Evolutionary conservation across 2,329 filamentous ascomycete species (phyloP), one percentile per base, ranked within the genome.

Genomic region (Cercospora sesami): DNA sequence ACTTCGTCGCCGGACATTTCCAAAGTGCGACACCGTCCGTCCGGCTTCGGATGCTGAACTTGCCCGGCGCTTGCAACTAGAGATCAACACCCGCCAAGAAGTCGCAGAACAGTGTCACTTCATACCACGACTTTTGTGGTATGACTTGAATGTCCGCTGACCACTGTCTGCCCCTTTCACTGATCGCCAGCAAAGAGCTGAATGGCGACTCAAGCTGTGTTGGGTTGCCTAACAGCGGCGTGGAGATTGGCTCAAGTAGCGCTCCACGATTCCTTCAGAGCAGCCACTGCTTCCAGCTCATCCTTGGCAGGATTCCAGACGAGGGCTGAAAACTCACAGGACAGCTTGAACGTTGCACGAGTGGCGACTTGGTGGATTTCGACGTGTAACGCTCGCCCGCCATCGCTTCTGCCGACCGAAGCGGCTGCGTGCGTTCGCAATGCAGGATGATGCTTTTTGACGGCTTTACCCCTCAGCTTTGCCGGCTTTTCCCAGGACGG

Each of bases 361-460:
- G 12, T 30, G 48, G 48, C 23, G 5, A 55, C 23, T 26, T 8
- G 23, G 48, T 28, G 48, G 48, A 28, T 55, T 55, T 28, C 48
- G 23, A 28, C 48, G 48, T 55, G 48, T 18, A 28, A 55, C 48
- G 12, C 48, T 14, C 6, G 48, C 21, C 12, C 12, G 10, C 23
- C 6, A 14, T 16, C 48, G 48, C 48, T 55, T 55, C 23, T 55
- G 23, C 48, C 48, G 48, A 30, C 21, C 21, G 10, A n/a, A 55
- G 23, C 48, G 48, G 48, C 48, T 28, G 16, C 12, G 48, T 28
- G 23, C 48, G 23, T 28, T 55, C 23, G 48, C 48, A n/a, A 60
- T 60, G 58, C 58, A 39, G 39, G 58, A 42, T 39, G 58, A 60
- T 60, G 58, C 18, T 26, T 16, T 45, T 60, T 9, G 18, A 21